These are phyloP conservation scores for Suillus variegatus DNA, from an alignment of 768 basidiomycete genomes.

Conservation along the genomic window DNA sequence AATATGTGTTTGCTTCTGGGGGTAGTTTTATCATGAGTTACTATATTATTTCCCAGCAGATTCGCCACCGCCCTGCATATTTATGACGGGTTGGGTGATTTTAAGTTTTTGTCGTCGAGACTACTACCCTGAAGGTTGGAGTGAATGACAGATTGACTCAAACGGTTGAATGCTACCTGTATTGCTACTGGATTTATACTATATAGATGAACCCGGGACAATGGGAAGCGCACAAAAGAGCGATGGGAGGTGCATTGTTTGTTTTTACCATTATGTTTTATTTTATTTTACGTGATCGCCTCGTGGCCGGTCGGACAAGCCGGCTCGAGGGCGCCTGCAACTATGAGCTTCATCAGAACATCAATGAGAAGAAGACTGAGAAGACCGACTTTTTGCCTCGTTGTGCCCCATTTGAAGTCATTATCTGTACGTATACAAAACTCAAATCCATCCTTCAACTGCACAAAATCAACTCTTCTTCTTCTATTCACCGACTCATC, in stretches of 20 bases:
- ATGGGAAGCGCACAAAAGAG: conserved; percentile 1
- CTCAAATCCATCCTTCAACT: conserved; percentile 7
- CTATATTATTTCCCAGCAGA: conserved; percentile 1
- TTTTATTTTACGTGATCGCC: conserved; percentile 21
- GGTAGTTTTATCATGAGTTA: conserved; percentile 9
- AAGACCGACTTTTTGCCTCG: conserved; percentile 8
- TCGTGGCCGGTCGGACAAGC: conserved; percentile 26
- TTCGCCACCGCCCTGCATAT: not conserved
- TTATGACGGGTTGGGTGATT: conserved; percentile 12
- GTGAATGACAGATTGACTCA: not conserved
- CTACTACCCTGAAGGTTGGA: not conserved
- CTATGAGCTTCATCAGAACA: conserved; percentile 6
- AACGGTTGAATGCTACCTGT: not conserved
- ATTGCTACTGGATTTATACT: not conserved
- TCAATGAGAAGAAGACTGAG: conserved; percentile 5
- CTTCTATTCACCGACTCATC: conserved; percentile 12
- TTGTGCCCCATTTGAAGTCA: conserved; percentile 19
- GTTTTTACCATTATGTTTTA: conserved; percentile 3
- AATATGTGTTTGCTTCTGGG: conserved; percentile 12
- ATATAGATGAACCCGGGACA: not conserved
- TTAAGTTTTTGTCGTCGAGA: conserved; percentile 12
- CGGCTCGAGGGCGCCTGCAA: not conserved
- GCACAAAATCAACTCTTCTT: conserved; percentile 9
- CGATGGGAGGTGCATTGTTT: conserved; percentile 12
- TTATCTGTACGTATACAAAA: conserved; percentile 31